These are phyloP conservation scores for Metschnikowia lunata DNA, from an alignment of 805 yeast species.

Conservation along the genomic window DNA sequence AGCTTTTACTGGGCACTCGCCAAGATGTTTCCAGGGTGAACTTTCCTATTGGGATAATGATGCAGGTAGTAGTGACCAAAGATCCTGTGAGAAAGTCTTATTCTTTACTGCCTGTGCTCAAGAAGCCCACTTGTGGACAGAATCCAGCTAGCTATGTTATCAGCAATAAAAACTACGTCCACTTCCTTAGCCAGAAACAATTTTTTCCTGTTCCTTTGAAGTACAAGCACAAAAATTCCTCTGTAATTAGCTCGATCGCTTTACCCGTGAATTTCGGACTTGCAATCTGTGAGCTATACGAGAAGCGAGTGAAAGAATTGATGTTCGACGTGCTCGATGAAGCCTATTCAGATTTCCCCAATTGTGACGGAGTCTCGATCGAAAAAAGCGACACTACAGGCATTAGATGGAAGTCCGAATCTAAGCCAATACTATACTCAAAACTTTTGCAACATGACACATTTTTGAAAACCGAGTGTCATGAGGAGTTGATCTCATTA, in stretches of 20 bases:
- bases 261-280: conserved; percentile 12
- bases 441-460: conserved; percentile 10
- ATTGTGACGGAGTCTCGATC: not conserved
- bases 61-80: conserved; percentile 16
- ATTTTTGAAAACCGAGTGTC: conserved; percentile 15
- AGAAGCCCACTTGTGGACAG: conserved; percentile 13
- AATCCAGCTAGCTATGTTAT: conserved; percentile 26
- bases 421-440: conserved; percentile 16
- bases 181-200: conserved; percentile 15
- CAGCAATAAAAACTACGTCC: conserved; percentile 20
- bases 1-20: conserved; percentile 22
- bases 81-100: not conserved
- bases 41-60: conserved; percentile 28
- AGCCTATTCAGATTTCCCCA: not conserved
- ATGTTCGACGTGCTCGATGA: not conserved
- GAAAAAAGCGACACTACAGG: not conserved
- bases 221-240: conserved; percentile 13
- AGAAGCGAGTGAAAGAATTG: not conserved
- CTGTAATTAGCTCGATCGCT: conserved; percentile 1
- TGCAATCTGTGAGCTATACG: conserved; percentile 11
- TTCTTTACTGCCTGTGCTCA: conserved; percentile 17
- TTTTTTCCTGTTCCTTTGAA: conserved; percentile 26
- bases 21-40: conserved; percentile 21
- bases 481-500: conserved; percentile 11
- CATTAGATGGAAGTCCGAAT: not conserved